Percentiles rank a stretch among this genome's conserved stretches.
These are phyloP conservation scores for Tolypocladium endophyticum DNA, from an alignment of 2,329 filamentous ascomycete genomes.

Conservation along the genomic window DNA sequence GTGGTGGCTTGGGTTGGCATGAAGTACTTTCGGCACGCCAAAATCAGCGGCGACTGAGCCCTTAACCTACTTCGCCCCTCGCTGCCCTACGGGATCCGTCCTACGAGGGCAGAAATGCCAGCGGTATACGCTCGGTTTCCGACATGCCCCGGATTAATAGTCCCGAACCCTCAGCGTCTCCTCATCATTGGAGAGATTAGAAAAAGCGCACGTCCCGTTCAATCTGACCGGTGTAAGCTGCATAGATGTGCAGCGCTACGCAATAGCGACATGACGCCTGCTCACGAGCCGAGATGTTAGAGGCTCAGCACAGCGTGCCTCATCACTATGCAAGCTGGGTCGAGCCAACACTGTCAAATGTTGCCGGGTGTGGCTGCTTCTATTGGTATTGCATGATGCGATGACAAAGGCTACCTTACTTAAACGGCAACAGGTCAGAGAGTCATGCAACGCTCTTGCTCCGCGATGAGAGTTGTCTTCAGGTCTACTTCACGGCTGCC, in stretches of 20 bases:
- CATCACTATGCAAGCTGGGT: neutral
- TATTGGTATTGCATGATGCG: neutral
- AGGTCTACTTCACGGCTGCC: neutral
- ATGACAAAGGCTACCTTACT: neutral
- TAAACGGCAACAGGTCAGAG: neutral
- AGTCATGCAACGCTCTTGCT: neutral
- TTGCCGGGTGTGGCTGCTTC: neutral
- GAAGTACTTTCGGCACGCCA: slow-evolving; percentile 98
- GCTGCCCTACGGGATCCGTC: neutral
- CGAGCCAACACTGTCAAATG: neutral
- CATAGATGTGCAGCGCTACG: no score
- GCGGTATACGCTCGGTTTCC: neutral
- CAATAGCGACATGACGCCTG: neutral
- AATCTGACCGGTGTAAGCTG: neutral
- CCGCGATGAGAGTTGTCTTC: neutral
- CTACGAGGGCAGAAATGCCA: neutral
- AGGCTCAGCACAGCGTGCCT: neutral
- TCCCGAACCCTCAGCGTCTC: neutral
- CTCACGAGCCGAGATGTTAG: neutral
- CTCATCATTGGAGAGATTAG: no score
- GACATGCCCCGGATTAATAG: neutral
- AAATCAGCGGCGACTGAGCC: slow-evolving; percentile 58
- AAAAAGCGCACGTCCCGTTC: neutral
- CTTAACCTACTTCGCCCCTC: neutral
- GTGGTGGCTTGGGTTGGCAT: slow-evolving; percentile 96